These are phyloP conservation scores for Emmonsia crescens DNA, from an alignment of 2,329 filamentous ascomycete species.

Conservation along the genomic window DNA sequence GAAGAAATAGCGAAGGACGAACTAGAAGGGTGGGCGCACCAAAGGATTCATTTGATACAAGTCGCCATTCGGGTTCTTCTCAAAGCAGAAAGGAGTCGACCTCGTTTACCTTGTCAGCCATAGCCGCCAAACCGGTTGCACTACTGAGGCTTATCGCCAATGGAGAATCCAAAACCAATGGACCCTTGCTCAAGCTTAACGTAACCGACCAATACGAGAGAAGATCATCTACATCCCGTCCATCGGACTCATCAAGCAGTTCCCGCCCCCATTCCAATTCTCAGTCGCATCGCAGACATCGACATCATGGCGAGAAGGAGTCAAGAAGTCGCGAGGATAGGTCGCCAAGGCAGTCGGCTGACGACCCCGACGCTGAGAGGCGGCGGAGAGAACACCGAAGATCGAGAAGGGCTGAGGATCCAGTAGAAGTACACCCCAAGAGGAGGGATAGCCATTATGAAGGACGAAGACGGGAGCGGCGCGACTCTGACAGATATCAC, in stretches of 20 bases:
- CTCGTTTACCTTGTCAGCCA: conserved; percentile 17
- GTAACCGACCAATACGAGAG: conserved; percentile 16
- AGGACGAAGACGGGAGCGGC: conserved; percentile 5
- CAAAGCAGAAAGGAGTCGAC: conserved; percentile 18
- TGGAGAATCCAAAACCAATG: conserved; percentile 31
- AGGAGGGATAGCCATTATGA: conserved; percentile 9
- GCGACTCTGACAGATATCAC: conserved; percentile 2
- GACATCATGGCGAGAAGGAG: conserved; percentile 9
- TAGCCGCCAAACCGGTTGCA: conserved; percentile 13
- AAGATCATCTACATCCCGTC: conserved; percentile 18
- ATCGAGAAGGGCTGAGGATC: conserved; percentile 5
- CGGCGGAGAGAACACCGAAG: conserved; percentile 4
- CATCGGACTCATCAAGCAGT: conserved; percentile 21
- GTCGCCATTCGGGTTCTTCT: conserved; percentile 18
- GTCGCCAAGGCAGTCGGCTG: conserved; percentile 1
- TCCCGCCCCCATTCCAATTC: conserved; percentile 20
- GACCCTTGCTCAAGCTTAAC: conserved; percentile 30
- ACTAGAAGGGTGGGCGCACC: conserved; percentile 14
- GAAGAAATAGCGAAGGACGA: conserved; percentile 2
- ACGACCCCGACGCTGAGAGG: neutral
- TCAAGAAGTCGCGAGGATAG: conserved; percentile 3
- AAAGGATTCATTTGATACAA: conserved; percentile 11
- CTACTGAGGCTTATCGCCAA: conserved; percentile 25
- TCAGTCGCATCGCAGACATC: conserved; percentile 16
- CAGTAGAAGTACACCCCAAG: neutral